Base-by-base conservation (phyloP, 805 yeast genomes). In the Candida quercuum region DNA sequence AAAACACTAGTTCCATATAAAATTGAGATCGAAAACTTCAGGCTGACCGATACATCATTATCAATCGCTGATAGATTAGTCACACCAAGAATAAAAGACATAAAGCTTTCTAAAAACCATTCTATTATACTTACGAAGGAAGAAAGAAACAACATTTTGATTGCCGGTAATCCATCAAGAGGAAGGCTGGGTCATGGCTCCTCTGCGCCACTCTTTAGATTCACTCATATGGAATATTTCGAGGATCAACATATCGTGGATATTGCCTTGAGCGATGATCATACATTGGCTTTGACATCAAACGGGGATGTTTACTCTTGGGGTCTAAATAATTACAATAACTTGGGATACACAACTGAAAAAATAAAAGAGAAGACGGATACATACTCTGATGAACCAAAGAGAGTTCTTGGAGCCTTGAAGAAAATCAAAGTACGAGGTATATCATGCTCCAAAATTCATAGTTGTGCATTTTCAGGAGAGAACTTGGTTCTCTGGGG, bases 281-380 rank as follows among this genome's bases (percentile, higher is more conserved):
- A 86, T 52, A 64, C 86, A 0, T 49, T 87, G 9, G 81, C 73
- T 0, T 47, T 84, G 16, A 72, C 82, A 0, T 50, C 61, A 0
- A 47, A 59, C 13, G 77, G 78, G 27, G 69, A 70, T n/a, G 63
- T 86, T 2, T 82, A 67, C 43, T 60, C 88, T 0, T 89, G 96
- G 95, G 97, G 97, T 0, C 67, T 76, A 42, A 86, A 86, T 50
- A 64, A 69, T 14, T 70, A 58, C 54, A 72, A 72, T n/a, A 94
- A 85, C 53, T 57, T 86, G 17, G 95, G 95, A 0, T 70, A 68
- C 44, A 54, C 58, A 3, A 62, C 66, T 6, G 59, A 54, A 26
- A 43, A 40, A 28, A 32, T 46, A 21, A 51, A 47, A 19, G 52
- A 46, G n/a, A 53, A 51, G 35, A 43, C 48, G 3, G 51, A 53